A percentile compares a stretch with the other conserved stretches of the same genome.
Evolutionary conservation across 805 yeast genomes (phyloP).

Genomic region (Hanseniaspora clermontiae): DNA sequence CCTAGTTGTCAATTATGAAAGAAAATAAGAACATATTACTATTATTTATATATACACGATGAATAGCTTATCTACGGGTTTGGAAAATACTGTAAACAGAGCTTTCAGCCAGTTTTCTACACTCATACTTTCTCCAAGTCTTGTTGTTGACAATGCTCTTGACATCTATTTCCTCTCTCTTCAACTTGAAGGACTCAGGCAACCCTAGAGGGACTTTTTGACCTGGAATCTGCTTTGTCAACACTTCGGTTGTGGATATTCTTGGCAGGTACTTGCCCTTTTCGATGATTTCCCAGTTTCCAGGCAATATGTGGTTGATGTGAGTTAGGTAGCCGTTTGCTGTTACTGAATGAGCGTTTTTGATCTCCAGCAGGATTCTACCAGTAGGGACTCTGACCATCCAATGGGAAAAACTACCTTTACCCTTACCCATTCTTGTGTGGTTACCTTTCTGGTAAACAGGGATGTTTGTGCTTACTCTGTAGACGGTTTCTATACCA

Average conservation of each 20-base stretch:
- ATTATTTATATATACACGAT: constrained; percentile 1
- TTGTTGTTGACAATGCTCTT: constrained; percentile 8
- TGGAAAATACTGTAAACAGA: background rate
- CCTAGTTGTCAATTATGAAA: too few species aligned
- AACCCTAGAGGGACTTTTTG: constrained; percentile 11
- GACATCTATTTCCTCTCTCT: constrained; percentile 3
- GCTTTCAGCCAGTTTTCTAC: constrained; percentile 14
- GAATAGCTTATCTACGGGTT: background rate
- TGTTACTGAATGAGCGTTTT: constrained; percentile 66
- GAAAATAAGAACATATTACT: too few species aligned
- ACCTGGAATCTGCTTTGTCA: constrained; percentile 11
- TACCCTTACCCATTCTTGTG: constrained; percentile 99
- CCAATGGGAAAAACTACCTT: constrained; percentile 96
- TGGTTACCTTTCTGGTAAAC: constrained; percentile 96
- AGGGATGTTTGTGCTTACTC: constrained; percentile 74
- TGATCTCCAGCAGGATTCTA: constrained; percentile 75
- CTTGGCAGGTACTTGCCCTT: constrained; percentile 48
- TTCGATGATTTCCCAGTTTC: constrained; percentile 73
- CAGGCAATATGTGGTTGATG: constrained; percentile 87
- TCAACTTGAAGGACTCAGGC: constrained; percentile 11
- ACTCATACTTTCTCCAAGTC: constrained; percentile 13
- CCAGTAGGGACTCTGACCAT: constrained; percentile 94
- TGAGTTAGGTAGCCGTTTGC: constrained; percentile 84
- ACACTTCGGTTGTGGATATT: constrained; percentile 25
- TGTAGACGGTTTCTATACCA: constrained; percentile 45